Evolutionary conservation across 495 filamentous ascomycete species (phyloP).

Genomic region (Talaromyces liani): DNA sequence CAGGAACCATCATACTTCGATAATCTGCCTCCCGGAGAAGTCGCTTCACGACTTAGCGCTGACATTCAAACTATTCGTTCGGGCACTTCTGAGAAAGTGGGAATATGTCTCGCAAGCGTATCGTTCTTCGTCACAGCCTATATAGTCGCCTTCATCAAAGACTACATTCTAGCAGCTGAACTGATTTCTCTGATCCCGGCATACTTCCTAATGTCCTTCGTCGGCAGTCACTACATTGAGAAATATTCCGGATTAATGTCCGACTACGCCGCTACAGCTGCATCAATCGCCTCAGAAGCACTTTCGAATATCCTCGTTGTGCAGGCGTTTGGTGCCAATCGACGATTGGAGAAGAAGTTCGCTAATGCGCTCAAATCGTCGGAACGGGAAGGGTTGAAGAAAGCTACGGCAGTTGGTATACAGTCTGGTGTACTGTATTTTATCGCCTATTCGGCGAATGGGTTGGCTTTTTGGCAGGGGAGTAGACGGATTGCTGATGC

Average conservation of each 20-base stretch:
- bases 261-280: slow-evolving; percentile 39
- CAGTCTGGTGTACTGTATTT: slow-evolving; percentile 64
- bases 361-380: slow-evolving; percentile 35
- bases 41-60: slow-evolving; percentile 51
- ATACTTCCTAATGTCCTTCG: slow-evolving; percentile 57
- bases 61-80: slow-evolving; percentile 55
- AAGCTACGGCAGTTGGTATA: slow-evolving; percentile 48
- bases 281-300: slow-evolving; percentile 42
- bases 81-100: slow-evolving; percentile 62
- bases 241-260: slow-evolving; percentile 49
- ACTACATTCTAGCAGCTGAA: slow-evolving; percentile 32
- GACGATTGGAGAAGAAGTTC: slow-evolving; percentile 46
- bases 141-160: slow-evolving; percentile 56
- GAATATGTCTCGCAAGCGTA: slow-evolving; percentile 48
- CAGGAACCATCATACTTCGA: slow-evolving; percentile 60
- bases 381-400: slow-evolving; percentile 47
- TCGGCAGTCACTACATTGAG: slow-evolving; percentile 51
- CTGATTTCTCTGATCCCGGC: slow-evolving; percentile 54
- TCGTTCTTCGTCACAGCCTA: slow-evolving; percentile 59
- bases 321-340: slow-evolving; percentile 41
- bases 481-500: slow-evolving; percentile 43
- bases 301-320: slow-evolving; percentile 41
- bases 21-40: slow-evolving; percentile 46
- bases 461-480: slow-evolving; percentile 61
- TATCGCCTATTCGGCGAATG: slow-evolving; percentile 56